A percentile compares a stretch with the other conserved stretches of the same genome.
These are phyloP conservation scores for Brasenia schreberi DNA, from an alignment of 164 flowering plant species.

Conservation along the genomic window DNA sequence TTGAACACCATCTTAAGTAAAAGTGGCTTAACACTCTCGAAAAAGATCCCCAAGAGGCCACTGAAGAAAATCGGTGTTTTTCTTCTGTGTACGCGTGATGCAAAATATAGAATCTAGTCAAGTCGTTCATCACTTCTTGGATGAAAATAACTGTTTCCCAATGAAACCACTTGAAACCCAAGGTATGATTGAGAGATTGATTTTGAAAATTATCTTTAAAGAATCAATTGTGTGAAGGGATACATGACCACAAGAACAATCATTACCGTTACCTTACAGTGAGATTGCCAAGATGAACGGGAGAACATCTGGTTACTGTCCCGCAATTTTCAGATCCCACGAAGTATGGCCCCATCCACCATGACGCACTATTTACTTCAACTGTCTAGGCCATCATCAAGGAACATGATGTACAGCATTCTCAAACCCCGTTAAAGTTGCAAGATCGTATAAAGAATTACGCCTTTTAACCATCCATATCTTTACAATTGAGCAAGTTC, in stretches of 20 bases:
- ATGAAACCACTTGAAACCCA: too few species aligned
- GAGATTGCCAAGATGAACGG: background rate
- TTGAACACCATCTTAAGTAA: too few species aligned
- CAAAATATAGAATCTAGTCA: too few species aligned
- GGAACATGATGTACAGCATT: background rate
- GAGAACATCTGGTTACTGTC: background rate
- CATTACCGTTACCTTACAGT: background rate
- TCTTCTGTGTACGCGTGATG: too few species aligned
- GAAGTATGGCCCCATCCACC: background rate
- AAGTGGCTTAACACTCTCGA: too few species aligned
- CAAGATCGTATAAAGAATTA: background rate
- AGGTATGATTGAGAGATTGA: too few species aligned
- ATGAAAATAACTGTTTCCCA: too few species aligned
- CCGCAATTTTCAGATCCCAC: background rate
- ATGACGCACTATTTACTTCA: background rate
- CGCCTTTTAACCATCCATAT: constrained; percentile 8
- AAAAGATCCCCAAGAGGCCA: too few species aligned
- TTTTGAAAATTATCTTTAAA: too few species aligned
- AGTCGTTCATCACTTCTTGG: too few species aligned
- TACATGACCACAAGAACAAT: background rate
- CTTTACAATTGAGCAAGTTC: constrained; percentile 74
- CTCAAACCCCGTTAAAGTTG: background rate
- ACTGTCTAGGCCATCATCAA: background rate
- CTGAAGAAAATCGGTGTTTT: too few species aligned
- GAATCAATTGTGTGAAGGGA: background rate